Conservation (phyloP, 140 eudicot species). For the Stevia rebaudiana region DNA sequence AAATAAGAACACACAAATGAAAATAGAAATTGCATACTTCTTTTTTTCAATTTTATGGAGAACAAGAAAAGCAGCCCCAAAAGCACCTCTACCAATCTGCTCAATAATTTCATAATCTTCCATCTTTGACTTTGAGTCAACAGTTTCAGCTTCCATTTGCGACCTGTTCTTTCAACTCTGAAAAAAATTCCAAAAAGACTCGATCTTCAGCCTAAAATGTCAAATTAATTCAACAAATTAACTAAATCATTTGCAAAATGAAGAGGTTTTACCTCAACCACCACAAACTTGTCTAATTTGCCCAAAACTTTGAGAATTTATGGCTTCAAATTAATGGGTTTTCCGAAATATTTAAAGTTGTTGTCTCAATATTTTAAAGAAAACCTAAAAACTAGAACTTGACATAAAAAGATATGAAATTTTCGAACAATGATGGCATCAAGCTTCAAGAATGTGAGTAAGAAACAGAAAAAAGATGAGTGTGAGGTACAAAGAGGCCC, state of each 20-base stretch:
- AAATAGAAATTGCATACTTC: conserved; percentile 43
- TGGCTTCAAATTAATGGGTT: conserved; percentile 16
- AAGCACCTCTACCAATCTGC: conserved; percentile 93
- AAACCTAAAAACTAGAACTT: conserved; percentile 18
- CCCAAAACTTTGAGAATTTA: conserved; percentile 8
- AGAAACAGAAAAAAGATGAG: conserved; percentile 20
- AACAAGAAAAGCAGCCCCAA: conserved; percentile 90
- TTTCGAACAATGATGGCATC: conserved; percentile 25
- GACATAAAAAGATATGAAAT: conserved; percentile 20
- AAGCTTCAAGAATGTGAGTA: conserved; percentile 33
- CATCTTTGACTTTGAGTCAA: conserved; percentile 54
- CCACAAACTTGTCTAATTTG: conserved; percentile 17
- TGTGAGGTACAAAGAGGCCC: conserved; percentile 25
- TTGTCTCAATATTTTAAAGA: conserved; percentile 12
- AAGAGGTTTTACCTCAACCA: conserved; percentile 25
- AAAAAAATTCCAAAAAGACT: neutral
- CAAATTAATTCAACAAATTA: conserved; percentile 11
- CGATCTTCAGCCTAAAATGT: conserved; percentile 4
- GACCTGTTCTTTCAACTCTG: conserved; percentile 35
- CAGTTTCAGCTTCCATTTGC: conserved; percentile 55
- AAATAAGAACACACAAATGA: conserved; percentile 14
- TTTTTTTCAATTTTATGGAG: conserved; percentile 72
- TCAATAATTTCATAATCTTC: conserved; percentile 82
- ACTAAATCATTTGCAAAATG: conserved; percentile 4
- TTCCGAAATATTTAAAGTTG: conserved; percentile 8